Evolutionary conservation across 805 yeast species (phyloP).

Genomic region (Alloascoidea africana): DNA sequence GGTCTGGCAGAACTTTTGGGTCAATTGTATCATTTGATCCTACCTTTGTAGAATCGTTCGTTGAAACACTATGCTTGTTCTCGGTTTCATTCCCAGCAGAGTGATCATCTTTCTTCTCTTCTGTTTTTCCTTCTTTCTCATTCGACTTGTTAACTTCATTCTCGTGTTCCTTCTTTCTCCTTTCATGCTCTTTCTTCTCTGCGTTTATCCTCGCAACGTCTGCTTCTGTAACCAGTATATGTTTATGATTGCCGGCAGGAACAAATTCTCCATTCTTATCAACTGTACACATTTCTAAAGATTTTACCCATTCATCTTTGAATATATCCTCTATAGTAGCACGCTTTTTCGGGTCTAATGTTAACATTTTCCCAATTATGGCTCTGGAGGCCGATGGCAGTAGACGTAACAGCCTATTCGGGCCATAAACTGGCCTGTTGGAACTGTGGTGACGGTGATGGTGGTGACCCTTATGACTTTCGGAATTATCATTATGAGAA

Average conservation of each 20-base stretch:
- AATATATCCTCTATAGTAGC: conserved; percentile 41
- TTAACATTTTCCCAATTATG: conserved; percentile 52
- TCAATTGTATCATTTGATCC: no score
- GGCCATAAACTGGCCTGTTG: conserved; percentile 35
- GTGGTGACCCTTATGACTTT: conserved; percentile 9
- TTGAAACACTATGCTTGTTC: no score
- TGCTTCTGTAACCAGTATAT: conserved; percentile 23
- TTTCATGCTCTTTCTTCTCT: conserved; percentile 26
- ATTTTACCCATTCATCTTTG: conserved; percentile 39
- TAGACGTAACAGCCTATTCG: conserved; percentile 53
- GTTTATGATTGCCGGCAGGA: conserved; percentile 12
- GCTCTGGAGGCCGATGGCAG: conserved; percentile 54
- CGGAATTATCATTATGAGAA: conserved; percentile 11
- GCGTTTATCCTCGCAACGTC: conserved; percentile 25
- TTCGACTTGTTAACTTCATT: conserved; percentile 26
- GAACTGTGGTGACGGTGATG: conserved; percentile 3
- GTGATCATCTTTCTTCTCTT: conserved; percentile 20
- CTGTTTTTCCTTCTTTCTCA: conserved; percentile 26
- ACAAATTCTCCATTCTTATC: conserved; percentile 17
- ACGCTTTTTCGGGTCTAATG: conserved; percentile 40
- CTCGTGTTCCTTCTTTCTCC: conserved; percentile 13
- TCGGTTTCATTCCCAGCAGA: no score
- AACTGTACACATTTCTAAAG: conserved; percentile 37
- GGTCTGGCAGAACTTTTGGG: no score
- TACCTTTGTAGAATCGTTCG: no score